phyloP scores from a whole-genome alignment of 1,284 basidiomycete genomes.

The Phylloboletellus chloephorus region DNA sequence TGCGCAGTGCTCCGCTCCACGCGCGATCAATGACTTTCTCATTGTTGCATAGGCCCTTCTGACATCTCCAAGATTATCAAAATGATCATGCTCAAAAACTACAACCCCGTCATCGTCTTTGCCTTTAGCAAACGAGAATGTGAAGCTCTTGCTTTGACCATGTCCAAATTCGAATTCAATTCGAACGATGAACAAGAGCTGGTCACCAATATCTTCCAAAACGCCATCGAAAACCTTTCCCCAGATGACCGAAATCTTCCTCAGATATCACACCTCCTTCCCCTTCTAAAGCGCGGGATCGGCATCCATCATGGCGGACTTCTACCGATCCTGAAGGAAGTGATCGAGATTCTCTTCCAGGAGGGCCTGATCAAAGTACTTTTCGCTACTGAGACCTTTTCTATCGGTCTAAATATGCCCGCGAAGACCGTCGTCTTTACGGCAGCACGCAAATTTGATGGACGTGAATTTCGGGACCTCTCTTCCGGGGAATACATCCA shows the following conservation, averaged over 20 bases:
- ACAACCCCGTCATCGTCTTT: conserved; percentile 98
- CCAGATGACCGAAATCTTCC: conserved; percentile 88
- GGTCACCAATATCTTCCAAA: conserved; percentile 88
- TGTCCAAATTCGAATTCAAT: conserved; percentile 97
- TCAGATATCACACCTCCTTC: conserved; percentile 91
- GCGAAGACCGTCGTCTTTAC: conserved; percentile 99
- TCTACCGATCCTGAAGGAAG: conserved; percentile 96
- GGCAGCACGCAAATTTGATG: conserved; percentile 93
- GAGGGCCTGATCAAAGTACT: conserved; percentile 99
- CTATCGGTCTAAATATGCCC: conserved; percentile 99
- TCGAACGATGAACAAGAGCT: conserved; percentile 89
- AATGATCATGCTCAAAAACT: conserved; percentile 98
- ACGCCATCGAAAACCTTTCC: conserved; percentile 87
- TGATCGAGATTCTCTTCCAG: conserved; percentile 99
- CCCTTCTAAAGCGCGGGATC: conserved; percentile 91
- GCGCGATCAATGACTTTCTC: conserved; percentile 1
- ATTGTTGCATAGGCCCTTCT: conserved; percentile 56
- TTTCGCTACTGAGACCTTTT: conserved; percentile 99
- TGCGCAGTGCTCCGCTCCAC: conserved; percentile 25
- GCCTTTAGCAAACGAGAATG: conserved; percentile 99
- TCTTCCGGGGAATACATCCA: conserved; percentile 94
- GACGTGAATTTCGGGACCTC: conserved; percentile 89
- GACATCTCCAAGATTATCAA: conserved; percentile 98
- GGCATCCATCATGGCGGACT: conserved; percentile 99
- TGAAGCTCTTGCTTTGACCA: conserved; percentile 84